Percentiles rank a stretch among this genome's conserved stretches.
These are phyloP conservation scores for Pseudonitzschia multistriata DNA, from an alignment of 108 stramenopile species.

Conservation along the genomic window DNA sequence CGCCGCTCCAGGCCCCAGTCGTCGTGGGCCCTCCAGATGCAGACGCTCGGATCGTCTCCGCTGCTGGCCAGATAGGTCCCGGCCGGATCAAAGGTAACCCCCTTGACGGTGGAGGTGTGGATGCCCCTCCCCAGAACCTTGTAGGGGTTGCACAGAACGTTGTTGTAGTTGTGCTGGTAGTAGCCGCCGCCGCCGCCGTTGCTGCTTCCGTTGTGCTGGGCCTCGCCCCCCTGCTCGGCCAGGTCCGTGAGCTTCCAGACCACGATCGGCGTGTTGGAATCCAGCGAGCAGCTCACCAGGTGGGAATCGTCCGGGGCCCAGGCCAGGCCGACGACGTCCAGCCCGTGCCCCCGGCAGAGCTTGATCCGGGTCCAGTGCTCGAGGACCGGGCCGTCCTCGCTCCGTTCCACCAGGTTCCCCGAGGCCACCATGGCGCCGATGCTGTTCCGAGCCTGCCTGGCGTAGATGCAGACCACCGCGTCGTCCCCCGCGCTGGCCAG, in stretches of 20 bases:
- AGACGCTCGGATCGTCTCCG: conserved; percentile 84
- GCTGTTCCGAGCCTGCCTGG: conserved; percentile 25
- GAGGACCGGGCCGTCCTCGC: conserved; percentile 28
- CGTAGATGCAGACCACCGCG: conserved; percentile 76
- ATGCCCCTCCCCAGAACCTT: conserved; percentile 66
- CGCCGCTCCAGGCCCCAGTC: conserved; percentile 85
- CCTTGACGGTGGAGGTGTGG: conserved; percentile 86
- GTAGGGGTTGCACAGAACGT: conserved; percentile 64
- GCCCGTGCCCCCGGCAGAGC: conserved; percentile 77
- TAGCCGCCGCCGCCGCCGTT: background rate
- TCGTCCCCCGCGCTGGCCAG: conserved; percentile 88
- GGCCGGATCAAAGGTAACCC: conserved; percentile 85
- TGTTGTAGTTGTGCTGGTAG: conserved; percentile 18
- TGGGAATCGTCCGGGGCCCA: conserved; percentile 90
- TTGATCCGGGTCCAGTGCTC: conserved; percentile 86
- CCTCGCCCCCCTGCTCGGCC: background rate
- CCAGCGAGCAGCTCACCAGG: conserved; percentile 82
- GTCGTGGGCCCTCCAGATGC: conserved; percentile 85
- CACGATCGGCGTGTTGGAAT: conserved; percentile 80
- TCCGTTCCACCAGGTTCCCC: conserved; percentile 47
- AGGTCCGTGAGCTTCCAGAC: conserved; percentile 80
- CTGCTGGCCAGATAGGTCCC: conserved; percentile 79
- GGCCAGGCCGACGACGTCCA: conserved; percentile 88
- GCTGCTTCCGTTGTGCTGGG: background rate
- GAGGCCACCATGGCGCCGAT: background rate